A percentile compares a stretch with the other conserved stretches of the same genome.
Conservation (phyloP, 805 yeast genomes). For the Torulaspora delbrueckii region DNA sequence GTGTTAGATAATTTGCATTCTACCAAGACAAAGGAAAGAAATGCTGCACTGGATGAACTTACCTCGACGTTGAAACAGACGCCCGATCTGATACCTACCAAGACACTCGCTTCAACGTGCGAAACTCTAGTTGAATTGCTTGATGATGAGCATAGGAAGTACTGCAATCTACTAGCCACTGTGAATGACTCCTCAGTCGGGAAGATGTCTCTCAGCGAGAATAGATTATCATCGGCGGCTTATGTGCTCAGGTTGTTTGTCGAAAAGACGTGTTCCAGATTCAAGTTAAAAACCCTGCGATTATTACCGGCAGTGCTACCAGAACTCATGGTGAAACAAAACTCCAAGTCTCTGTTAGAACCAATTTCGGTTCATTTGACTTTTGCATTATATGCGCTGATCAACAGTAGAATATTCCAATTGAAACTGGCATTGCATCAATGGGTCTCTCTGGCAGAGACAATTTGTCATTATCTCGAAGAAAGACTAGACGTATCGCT, state of each 20-base stretch:
- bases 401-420: conserved; percentile 21
- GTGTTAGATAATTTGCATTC: conserved; percentile 39
- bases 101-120: conserved; percentile 19
- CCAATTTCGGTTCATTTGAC: conserved; percentile 26
- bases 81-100: conserved; percentile 23
- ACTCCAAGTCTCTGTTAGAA: conserved; percentile 13
- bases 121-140: conserved; percentile 31
- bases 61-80: conserved; percentile 29
- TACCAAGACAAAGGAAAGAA: conserved; percentile 50
- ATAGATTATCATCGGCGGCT: conserved; percentile 23
- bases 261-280: conserved; percentile 26
- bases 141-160: conserved; percentile 37
- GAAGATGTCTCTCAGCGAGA: conserved; percentile 32
- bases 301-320: conserved; percentile 23
- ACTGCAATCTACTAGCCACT: conserved; percentile 10
- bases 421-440: conserved; percentile 24
- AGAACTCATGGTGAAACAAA: conserved; percentile 18
- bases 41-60: conserved; percentile 43
- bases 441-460: conserved; percentile 24
- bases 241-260: conserved; percentile 30
- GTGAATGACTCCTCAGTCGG: conserved; percentile 26
- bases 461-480: conserved; percentile 12
- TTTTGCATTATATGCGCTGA: conserved; percentile 20
- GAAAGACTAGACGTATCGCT: conserved; percentile 12
- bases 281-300: conserved; percentile 27